Conservation (phyloP, 2,329 filamentous ascomycete species). For the Aspergillus neotritici region DNA sequence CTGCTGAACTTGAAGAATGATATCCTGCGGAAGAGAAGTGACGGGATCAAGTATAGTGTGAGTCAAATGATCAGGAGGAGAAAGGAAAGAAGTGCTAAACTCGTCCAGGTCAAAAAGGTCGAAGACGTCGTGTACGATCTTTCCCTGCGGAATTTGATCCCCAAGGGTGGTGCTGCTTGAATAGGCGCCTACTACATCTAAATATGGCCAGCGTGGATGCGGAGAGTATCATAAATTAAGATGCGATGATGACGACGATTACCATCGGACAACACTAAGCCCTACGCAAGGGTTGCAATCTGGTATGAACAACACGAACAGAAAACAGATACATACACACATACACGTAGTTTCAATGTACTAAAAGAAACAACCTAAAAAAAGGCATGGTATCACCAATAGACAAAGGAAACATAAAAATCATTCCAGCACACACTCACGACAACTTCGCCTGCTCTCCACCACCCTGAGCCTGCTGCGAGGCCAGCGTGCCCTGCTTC, state of each 20-base stretch:
- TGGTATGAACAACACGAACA: neutral
- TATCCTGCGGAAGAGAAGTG: conserved; percentile 74
- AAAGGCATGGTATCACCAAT: conserved; percentile 10
- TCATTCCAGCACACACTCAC: conserved; percentile 3
- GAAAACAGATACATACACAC: neutral
- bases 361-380: conserved; percentile 4
- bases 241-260: neutral
- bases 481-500: conserved; percentile 32
- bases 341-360: neutral
- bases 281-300: neutral
- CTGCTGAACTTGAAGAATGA: conserved; percentile 97
- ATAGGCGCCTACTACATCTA: no score
- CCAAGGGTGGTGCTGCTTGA: conserved; percentile 35
- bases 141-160: conserved; percentile 74
- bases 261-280: neutral
- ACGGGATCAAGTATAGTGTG: conserved; percentile 87
- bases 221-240: neutral
- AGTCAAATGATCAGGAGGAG: conserved; percentile 12
- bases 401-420: conserved; percentile 1
- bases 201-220: no score
- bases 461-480: conserved; percentile 13
- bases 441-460: conserved; percentile 22
- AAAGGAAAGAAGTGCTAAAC: neutral
- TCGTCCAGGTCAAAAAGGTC: conserved; percentile 74
- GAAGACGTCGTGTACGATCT: conserved; percentile 98